Evolutionary conservation across 257 asterid genomes (phyloP), one percentile per base, ranked within the genome.

Genomic region (Scutellaria barbata): DNA sequence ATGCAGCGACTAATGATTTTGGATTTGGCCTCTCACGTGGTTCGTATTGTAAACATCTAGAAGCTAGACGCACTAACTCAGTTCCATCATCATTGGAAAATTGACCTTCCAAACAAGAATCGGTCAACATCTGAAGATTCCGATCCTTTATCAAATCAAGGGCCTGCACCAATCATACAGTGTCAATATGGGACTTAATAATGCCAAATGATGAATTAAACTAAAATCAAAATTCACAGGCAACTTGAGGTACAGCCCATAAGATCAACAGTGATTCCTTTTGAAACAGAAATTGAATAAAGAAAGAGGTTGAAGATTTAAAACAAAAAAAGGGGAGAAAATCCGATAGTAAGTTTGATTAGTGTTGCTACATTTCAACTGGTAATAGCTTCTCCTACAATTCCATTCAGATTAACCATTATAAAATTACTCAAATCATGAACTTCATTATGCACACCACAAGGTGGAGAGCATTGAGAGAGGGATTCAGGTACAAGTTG

Each of bases 11-110:
- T 68, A 88, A 70, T 10, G 95, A 84, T 73, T 80, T 88, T 10
- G 95, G 82, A 73, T 85, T 81, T 59, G 95, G 95, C 76, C 95
- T 82, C 75, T 88, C 95, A 52, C 95, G 89, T 8, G 95, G 95
- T 64, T 88, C 95, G 10, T 83, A 88, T 62, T 85, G 91, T 63
- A 88, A 84, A 71, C 95, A 88, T 63, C 91, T 84, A 59, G 95
- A 83, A 40, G 95, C 95, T 40, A 88, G 80, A 37, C 95, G 95
- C 39, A 88, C 95, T 54, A 88, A 80, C 78, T 88, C 95, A 46
- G 89, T 88, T 59, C 95, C 89, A 74, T 84, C 94, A 69, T 85
- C 89, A 58, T 79, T 84, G 48, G 95, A 74, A 74, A 88, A 82
- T 77, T 88, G 86, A 42, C 91, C 91, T 80, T 88, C 95, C 85